Conservation (phyloP, 2,329 filamentous ascomycete genomes). For the Trichoderma endophyticum region DNA sequence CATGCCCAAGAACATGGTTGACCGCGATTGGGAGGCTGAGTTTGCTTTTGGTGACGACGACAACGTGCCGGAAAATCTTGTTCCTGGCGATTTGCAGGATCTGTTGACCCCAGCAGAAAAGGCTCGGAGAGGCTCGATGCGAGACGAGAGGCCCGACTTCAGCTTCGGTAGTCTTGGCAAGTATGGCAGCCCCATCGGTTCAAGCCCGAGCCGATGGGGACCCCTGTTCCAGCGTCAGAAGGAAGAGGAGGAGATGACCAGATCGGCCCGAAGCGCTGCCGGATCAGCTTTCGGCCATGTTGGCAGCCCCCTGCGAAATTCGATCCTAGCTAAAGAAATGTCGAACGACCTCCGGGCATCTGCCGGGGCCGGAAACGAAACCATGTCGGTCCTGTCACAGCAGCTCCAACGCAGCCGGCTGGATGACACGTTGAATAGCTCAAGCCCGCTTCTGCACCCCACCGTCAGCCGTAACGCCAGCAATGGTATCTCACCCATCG, state of each 20-base stretch:
- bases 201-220: conserved; percentile 60
- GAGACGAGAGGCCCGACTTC: conserved; percentile 39
- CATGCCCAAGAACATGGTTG: conserved; percentile 61
- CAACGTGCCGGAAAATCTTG: conserved; percentile 50
- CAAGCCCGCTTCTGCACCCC: conserved; percentile 52
- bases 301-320: conserved; percentile 63
- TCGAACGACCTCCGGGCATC: conserved; percentile 36
- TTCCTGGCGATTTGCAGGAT: conserved; percentile 69
- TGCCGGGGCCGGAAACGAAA: conserved; percentile 44
- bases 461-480: conserved; percentile 42
- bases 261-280: conserved; percentile 35
- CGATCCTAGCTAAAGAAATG: conserved; percentile 55
- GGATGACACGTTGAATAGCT: conserved; percentile 43
- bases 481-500: conserved; percentile 38
- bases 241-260: conserved; percentile 52
- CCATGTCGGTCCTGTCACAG: conserved; percentile 58
- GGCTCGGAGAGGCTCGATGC: conserved; percentile 59
- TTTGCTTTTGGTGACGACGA: conserved; percentile 76
- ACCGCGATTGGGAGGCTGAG: conserved; percentile 61
- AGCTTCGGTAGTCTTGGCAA: conserved; percentile 48
- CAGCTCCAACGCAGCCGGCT: conserved; percentile 60
- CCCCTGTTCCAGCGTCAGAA: conserved; percentile 58
- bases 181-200: conserved; percentile 59
- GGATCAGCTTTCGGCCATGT: conserved; percentile 63
- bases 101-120: conserved; percentile 66